Base-by-base conservation (phyloP, 768 basidiomycete species). In the Phlebiopsis flavidoalba region DNA sequence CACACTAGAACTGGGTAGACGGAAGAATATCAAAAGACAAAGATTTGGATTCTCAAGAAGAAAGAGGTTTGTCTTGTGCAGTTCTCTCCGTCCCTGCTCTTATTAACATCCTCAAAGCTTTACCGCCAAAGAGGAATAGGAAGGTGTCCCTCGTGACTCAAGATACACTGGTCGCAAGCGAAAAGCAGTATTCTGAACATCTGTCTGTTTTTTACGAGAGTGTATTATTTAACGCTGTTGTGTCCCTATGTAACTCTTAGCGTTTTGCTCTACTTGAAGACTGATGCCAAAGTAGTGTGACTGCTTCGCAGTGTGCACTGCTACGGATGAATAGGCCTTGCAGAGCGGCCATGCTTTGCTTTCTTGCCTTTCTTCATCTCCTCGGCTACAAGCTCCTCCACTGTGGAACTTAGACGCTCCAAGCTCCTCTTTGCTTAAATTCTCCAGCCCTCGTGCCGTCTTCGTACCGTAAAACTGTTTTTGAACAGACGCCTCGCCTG, bases 1-100 rank as follows among this genome's bases (percentile, higher is more conserved):
- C 52, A 86, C n/a, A n/a, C n/a, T n/a, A 82, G 64, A 80, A 72
- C 24, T n/a, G n/a, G 86, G 84, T 62, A 94, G 89, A 76, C 80
- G 88, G 65, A 93, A 88, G 71, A 75, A 66, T 49, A 67, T 87
- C 36, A 93, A 91, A n/a, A 69, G 87, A 87, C 69, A 87, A 79
- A 70, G 92, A 96, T 63, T n/a, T 99, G 95, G 95, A 94, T 98
- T 62, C 70, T 97, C 68, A 89, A 87, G 76, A 99, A 99, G 79
- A 99, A 99, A 83, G 91, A 96, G 81, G 94, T 89, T 5, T 17
- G 52, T 12, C 50, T 24, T 22, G 21, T 51, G 12, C 19, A 5
- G 31, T 26, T 1, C 10, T 19, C 5, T 11, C 21, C 35, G 31
- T 22, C 50, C 8, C 22, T 36, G 33, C 35, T 17, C 7, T 31